These are phyloP conservation scores for Xylariaceae sp. DNA, from an alignment of 2,329 filamentous ascomycete species.

Conservation along the genomic window DNA sequence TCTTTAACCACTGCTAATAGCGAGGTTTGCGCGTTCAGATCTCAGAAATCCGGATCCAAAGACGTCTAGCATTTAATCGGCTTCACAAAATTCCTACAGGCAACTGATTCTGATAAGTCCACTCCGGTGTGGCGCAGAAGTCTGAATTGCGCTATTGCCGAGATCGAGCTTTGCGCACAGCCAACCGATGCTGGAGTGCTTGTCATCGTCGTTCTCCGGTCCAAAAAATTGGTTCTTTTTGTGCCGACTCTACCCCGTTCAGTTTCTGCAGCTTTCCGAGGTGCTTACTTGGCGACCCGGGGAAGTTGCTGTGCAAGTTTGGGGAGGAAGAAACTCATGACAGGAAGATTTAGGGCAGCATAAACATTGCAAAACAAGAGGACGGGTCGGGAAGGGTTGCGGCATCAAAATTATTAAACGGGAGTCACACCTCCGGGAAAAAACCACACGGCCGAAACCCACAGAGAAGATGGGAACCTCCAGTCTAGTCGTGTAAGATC, in stretches of 20 bases:
- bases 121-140: background rate
- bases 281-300: background rate
- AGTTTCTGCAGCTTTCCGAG: constrained; percentile 16
- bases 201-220: background rate
- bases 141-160: background rate
- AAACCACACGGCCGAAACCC: background rate
- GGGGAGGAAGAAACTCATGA: background rate
- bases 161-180: constrained; percentile 1
- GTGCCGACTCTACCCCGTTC: background rate
- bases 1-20: background rate
- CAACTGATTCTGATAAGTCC: background rate
- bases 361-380: background rate
- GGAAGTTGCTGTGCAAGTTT: constrained; percentile 7
- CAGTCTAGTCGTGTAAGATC: background rate
- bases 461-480: background rate
- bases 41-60: background rate
- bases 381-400: background rate
- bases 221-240: background rate
- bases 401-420: constrained; percentile 7
- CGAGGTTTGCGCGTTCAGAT: constrained; percentile 3
- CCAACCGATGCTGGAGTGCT: background rate
- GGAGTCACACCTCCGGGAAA: background rate
- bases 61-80: background rate
- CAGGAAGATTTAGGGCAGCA: background rate
- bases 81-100: too few species aligned